Evolutionary conservation across 2,329 filamentous ascomycete genomes (phyloP).

Genomic region (Xylariaceae sp.): DNA sequence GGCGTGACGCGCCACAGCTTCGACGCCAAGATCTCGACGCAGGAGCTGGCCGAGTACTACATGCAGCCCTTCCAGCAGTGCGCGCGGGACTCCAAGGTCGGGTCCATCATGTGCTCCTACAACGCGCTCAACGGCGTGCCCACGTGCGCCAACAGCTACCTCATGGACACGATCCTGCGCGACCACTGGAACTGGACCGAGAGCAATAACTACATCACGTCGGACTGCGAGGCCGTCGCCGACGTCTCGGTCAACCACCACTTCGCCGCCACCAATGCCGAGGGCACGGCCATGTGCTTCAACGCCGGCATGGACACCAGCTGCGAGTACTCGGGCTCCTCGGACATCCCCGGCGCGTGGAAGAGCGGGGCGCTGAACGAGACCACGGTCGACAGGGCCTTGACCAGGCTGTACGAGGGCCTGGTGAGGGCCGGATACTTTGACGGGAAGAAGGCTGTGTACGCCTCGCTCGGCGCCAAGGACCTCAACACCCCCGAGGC

Average conservation of each 20-base stretch:
- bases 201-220: constrained; percentile 57
- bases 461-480: constrained; percentile 21
- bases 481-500: constrained; percentile 24
- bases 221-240: constrained; percentile 59
- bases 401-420: constrained; percentile 31
- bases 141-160: constrained; percentile 56
- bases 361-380: constrained; percentile 26
- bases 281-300: constrained; percentile 31
- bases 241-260: constrained; percentile 47
- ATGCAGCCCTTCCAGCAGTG: constrained; percentile 61
- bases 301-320: constrained; percentile 34
- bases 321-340: constrained; percentile 26
- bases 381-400: constrained; percentile 26
- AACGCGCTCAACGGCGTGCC: constrained; percentile 63
- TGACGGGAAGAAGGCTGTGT: constrained; percentile 22
- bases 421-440: constrained; percentile 32
- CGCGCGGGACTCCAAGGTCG: constrained; percentile 50
- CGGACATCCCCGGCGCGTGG: constrained; percentile 28
- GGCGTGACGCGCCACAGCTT: constrained; percentile 45
- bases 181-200: constrained; percentile 61
- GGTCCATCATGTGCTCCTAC: constrained; percentile 58
- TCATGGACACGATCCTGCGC: constrained; percentile 57
- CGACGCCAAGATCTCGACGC: constrained; percentile 50
- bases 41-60: constrained; percentile 65
- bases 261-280: constrained; percentile 32